phyloP scores from a whole-genome alignment of 1,284 basidiomycete genomes.

The Mixia osmundae region DNA sequence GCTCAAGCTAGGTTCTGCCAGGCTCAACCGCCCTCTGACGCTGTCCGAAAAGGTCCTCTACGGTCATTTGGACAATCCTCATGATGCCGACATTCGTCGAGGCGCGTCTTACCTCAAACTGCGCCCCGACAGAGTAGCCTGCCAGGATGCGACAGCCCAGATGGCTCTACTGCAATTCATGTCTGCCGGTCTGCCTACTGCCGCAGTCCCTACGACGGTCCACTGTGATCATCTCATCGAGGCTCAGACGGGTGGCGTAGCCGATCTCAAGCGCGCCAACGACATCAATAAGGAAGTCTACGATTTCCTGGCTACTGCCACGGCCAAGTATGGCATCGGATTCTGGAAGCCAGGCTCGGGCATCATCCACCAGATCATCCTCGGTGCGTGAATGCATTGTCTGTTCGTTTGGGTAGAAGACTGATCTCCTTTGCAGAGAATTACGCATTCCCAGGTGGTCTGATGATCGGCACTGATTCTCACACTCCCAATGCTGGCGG shows the following conservation, averaged over 20 bases:
- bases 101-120: constrained; percentile 87
- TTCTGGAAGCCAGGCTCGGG: constrained; percentile 99
- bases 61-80: constrained; percentile 86
- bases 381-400: constrained; percentile 7
- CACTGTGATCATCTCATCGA: constrained; percentile 99
- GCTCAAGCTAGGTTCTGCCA: constrained; percentile 21
- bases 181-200: constrained; percentile 95
- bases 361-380: constrained; percentile 29
- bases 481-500: constrained; percentile 98
- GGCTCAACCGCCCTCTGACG: constrained; percentile 77
- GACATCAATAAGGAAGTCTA: constrained; percentile 98
- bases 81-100: constrained; percentile 63
- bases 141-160: constrained; percentile 95
- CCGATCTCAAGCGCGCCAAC: constrained; percentile 80
- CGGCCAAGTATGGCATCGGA: constrained; percentile 45
- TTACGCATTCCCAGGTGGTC: constrained; percentile 74
- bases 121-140: constrained; percentile 90
- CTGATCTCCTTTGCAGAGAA: not conserved
- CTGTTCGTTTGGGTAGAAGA: not conserved
- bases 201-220: constrained; percentile 89
- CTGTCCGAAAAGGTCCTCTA: constrained; percentile 97
- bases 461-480: constrained; percentile 99
- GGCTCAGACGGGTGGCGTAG: constrained; percentile 76
- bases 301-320: constrained; percentile 77
- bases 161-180: constrained; percentile 99